These are phyloP conservation scores for Alliaria petiolata DNA, from an alignment of 345 rosid genomes.

Conservation along the genomic window DNA sequence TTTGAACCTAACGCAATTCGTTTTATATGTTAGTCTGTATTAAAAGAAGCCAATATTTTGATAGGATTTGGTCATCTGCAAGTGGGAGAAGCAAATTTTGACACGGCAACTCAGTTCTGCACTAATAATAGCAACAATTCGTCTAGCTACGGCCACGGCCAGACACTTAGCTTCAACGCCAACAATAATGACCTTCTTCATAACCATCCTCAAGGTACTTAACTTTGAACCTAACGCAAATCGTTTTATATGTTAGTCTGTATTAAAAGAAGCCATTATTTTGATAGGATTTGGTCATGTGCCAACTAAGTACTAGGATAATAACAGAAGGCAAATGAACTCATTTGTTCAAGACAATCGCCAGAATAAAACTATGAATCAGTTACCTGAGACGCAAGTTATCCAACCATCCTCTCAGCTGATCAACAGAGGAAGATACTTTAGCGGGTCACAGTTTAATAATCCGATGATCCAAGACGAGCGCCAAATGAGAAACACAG, in stretches of 20 bases:
- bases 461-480: constrained; percentile 4
- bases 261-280: background rate
- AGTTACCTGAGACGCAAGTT: background rate
- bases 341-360: background rate
- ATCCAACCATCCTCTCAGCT: background rate
- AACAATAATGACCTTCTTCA: background rate
- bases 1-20: background rate
- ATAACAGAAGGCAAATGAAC: background rate
- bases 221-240: background rate
- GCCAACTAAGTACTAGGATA: background rate
- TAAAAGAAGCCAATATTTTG: background rate
- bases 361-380: background rate
- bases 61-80: background rate
- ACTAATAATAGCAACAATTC: background rate
- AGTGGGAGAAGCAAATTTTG: too few relatives aligned
- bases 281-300: background rate
- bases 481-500: background rate
- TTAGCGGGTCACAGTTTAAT: background rate
- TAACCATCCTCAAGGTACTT: background rate
- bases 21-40: background rate
- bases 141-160: background rate
- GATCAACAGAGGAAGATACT: background rate
- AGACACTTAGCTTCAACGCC: background rate
- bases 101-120: background rate
- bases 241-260: background rate